These are phyloP conservation scores for Pistacia integerrima DNA, from an alignment of 345 rosid genomes.

Conservation along the genomic window DNA sequence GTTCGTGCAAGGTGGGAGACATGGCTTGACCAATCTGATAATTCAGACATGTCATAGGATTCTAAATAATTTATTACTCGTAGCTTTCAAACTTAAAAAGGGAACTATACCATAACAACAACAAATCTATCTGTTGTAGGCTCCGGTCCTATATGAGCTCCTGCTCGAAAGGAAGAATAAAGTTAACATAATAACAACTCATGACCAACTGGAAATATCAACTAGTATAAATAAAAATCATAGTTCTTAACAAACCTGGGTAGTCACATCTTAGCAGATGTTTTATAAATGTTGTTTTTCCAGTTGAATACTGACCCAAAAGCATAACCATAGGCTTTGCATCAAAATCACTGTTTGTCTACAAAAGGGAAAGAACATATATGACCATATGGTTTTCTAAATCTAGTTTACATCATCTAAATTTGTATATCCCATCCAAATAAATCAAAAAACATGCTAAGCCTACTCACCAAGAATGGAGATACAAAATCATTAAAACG, in stretches of 20 bases:
- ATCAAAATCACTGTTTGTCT: constrained; percentile 91
- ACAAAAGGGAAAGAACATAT: constrained; percentile 27
- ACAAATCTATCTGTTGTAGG: constrained; percentile 99
- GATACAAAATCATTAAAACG: constrained; percentile 93
- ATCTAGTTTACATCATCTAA: constrained; percentile 13
- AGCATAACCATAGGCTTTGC: constrained; percentile 99
- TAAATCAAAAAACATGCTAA: not conserved
- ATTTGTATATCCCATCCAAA: not conserved
- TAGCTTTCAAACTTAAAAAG: not conserved
- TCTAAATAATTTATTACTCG: not conserved
- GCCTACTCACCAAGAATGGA: constrained; percentile 65
- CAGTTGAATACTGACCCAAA: constrained; percentile 95
- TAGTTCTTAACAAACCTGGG: constrained; percentile 55
- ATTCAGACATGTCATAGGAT: no score
- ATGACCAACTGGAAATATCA: not conserved
- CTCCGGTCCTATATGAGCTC: constrained; percentile 98
- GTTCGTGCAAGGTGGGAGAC: no score
- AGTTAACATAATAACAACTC: constrained; percentile 13
- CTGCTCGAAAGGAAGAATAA: constrained; percentile 35
- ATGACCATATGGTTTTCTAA: not conserved
- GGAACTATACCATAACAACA: constrained; percentile 77
- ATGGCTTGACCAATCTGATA: no score
- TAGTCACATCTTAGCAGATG: constrained; percentile 80
- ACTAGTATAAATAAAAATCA: not conserved
- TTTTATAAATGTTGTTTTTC: constrained; percentile 93